These are phyloP conservation scores for Lentinula raphanica DNA, from an alignment of 768 basidiomycete species.

Conservation along the genomic window DNA sequence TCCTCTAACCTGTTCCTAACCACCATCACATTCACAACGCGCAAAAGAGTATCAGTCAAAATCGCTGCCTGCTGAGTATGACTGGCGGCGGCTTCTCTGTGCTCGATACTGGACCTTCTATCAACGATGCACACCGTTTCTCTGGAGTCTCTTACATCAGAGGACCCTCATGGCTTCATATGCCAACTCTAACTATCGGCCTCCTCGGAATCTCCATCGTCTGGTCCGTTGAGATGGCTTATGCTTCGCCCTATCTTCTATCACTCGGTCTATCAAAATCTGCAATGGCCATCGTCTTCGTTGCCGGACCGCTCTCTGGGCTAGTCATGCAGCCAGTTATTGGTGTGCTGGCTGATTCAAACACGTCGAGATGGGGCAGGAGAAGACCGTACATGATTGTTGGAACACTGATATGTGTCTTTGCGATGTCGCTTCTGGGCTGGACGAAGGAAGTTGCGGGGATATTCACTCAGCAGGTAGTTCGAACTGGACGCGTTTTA, in stretches of 20 bases:
- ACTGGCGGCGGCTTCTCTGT: constrained; percentile 7
- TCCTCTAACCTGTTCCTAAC: no score
- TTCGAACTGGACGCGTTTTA: no score
- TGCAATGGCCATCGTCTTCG: constrained; percentile 83
- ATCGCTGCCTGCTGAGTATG: not conserved
- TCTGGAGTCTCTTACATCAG: constrained; percentile 40
- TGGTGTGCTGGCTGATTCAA: constrained; percentile 81
- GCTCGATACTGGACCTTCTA: not conserved
- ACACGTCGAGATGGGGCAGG: constrained; percentile 77
- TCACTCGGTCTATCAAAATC: constrained; percentile 86
- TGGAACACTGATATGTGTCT: constrained; percentile 59
- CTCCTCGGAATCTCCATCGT: constrained; percentile 82
- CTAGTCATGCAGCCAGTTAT: constrained; percentile 89
- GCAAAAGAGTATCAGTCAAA: no score
- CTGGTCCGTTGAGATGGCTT: constrained; percentile 95
- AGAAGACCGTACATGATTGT: constrained; percentile 81
- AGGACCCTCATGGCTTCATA: constrained; percentile 62
- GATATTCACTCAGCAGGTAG: constrained; percentile 30
- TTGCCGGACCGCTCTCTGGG: constrained; percentile 88
- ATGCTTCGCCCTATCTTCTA: constrained; percentile 83
- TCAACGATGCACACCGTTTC: not conserved
- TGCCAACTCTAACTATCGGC: constrained; percentile 71
- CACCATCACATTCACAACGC: no score
- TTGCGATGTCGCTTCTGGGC: constrained; percentile 77
- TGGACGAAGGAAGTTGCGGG: constrained; percentile 69